Base-by-base conservation (phyloP, 2,329 filamentous ascomycete species). In the Coniella vitis region DNA sequence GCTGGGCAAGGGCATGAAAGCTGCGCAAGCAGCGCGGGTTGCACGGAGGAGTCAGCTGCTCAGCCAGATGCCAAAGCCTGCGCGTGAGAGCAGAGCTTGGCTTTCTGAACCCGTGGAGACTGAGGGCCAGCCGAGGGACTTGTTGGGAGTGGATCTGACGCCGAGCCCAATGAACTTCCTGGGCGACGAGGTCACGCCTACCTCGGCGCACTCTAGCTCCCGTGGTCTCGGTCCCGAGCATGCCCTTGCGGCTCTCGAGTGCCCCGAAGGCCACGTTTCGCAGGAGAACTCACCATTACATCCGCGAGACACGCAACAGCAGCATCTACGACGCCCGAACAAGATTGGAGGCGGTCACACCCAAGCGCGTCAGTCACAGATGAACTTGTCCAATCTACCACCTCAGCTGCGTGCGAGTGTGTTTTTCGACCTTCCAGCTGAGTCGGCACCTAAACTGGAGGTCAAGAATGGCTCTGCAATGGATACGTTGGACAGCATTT, bases 331-430 rank as follows among this genome's bases (percentile, higher is more conserved):
- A n/a, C 60, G 58, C 1, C 63, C 63, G 0, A 49, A 58, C 9
- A 59, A 57, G 3, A 45, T 65, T 32, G 54, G 58, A 2, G 62
- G 64, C 25, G 25, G 25, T 5, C 25, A 29, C 20, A 42, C 57
- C 1, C 64, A 67, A 19, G 70, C 66, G 38, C 67, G 68, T 44
- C 66, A 65, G 51, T 68, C 69, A 1, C 67, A 61, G 16, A 50
- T 66, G 49, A 61, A 63, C 52, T 55, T 78, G 16, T 72, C 75
- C 14, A 75, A 76, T 43, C 64, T 96, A 13, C 90, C 91, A 2
- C 81, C 91, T 0, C 89, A 95, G 58, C 75, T 97, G 32, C 81
- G 91, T 53, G 93, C 93, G n/a, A 95, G 84, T 58, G 81, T 86
- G 22, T 97, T 88, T 67, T 97, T 97, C 60, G 90, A 97, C 50